Base-by-base conservation (phyloP, 768 basidiomycete species). In the Boletus sp. region DNA sequence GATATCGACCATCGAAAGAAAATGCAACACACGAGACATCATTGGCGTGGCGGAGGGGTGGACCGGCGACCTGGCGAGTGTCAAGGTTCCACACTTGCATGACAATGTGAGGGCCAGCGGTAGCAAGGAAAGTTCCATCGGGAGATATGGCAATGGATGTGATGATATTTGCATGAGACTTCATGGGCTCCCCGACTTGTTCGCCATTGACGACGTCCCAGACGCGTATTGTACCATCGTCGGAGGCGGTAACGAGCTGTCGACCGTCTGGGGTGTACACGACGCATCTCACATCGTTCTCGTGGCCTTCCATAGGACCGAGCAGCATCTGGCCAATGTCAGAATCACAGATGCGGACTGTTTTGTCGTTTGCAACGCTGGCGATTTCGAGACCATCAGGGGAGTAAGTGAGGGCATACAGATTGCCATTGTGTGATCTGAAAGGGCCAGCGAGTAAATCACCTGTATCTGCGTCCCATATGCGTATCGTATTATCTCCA, bases 331-430 rank as follows among this genome's bases (percentile, higher is more conserved):
- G 75, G 51, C 80, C 79, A 45, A 65, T 64, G 58, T 69, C 69
- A 6, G 69, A 43, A 51, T 70, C 62, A 47, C 70, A 72, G 47
- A 71, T 51, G 53, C 70, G 66, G 27, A 70, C 54, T 1, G 70
- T 66, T 30, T 61, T 64, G 62, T 71, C 70, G 51, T 63, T 67
- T 23, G 70, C 63, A 8, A 62, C 66, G 59, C 64, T 68, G 41
- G 62, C 64, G 56, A 68, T 68, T 40, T 69, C 66, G 62, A 66
- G 66, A 29, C 66, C 64, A 25, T 68, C 66, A 33, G 66, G 66
- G 51, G 59, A 59, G 23, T 55, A 81, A 73, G 83, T 48, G 80
- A 68, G 59, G 54, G 66, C 57, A 47, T 68, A 69, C 8, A 66
- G 64, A 51, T 66, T 68, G 64, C 64, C 64, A 52, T 66, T 62